Evolutionary conservation across 2,329 filamentous ascomycete genomes (phyloP).

Genomic region (Beauveria sp.): DNA sequence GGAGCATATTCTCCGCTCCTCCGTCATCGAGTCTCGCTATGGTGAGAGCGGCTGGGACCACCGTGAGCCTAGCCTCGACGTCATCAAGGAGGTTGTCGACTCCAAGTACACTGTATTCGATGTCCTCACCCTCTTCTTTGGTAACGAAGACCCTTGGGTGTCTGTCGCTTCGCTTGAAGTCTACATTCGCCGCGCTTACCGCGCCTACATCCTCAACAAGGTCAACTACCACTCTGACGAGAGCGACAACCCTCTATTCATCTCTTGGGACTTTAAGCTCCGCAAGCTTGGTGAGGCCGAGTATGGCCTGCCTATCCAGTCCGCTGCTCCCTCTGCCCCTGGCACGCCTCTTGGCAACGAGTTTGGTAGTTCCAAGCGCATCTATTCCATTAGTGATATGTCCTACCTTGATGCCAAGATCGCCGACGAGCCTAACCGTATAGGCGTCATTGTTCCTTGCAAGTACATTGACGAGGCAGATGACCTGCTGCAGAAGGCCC

Average conservation of each 20-base stretch:
- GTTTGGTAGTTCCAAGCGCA: slow-evolving; percentile 55
- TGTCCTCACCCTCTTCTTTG: slow-evolving; percentile 91
- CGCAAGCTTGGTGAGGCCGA: slow-evolving; percentile 90
- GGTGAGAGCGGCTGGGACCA: slow-evolving; percentile 97
- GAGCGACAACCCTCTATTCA: slow-evolving; percentile 56
- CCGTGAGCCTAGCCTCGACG: slow-evolving; percentile 78
- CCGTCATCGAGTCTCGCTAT: slow-evolving; percentile 93
- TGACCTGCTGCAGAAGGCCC: slow-evolving; percentile 72
- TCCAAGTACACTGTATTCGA: slow-evolving; percentile 99
- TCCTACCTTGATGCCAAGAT: slow-evolving; percentile 72
- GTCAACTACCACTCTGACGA: slow-evolving; percentile 87
- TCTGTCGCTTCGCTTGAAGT: slow-evolving; percentile 89
- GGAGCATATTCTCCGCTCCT: slow-evolving; percentile 96
- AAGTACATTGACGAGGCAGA: slow-evolving; percentile 92
- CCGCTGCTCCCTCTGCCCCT: slow-evolving; percentile 77
- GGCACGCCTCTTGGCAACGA: slow-evolving; percentile 54
- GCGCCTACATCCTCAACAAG: slow-evolving; percentile 85
- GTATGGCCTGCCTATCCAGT: slow-evolving; percentile 73
- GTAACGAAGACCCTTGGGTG: slow-evolving; percentile 89
- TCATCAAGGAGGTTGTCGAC: slow-evolving; percentile 96
- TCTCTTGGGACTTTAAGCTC: slow-evolving; percentile 94
- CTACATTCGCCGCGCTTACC: slow-evolving; percentile 92
- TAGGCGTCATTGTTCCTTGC: slow-evolving; percentile 91
- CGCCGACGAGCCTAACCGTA: slow-evolving; percentile 70
- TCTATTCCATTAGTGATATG: slow-evolving; percentile 95